Evolutionary conservation across 2,329 filamentous ascomycete species (phyloP), one percentile per base, ranked within the genome.

Genomic region (Venturiaceae sp.): DNA sequence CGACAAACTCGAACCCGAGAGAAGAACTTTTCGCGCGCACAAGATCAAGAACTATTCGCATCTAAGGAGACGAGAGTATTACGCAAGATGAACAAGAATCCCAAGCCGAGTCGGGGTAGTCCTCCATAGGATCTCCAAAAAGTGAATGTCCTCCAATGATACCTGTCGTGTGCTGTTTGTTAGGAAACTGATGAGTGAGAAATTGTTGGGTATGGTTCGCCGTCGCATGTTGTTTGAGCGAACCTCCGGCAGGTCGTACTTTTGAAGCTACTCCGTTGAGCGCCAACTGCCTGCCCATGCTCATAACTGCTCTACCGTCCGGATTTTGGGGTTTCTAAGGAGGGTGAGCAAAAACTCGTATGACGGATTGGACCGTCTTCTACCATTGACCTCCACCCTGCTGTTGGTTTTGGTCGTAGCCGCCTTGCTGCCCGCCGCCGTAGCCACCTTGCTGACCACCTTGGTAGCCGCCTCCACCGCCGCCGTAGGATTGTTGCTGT

Each of bases 391-490:
- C 65, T 1, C 60, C 62, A 44, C 63, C 62, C 55, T 62, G 61
- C n/a, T 59, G 37, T 13, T 57, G 60, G 44, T 46, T 28, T 30
- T 53, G 57, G 57, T 68, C 69, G 33, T 69, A 66, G 37, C 58
- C 64, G 60, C 60, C 69, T 30, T 50, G 44, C 68, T 53, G 58
- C 21, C 55, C 57, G n/a, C 52, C 52, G 36, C 58, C 58, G 7
- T 59, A 53, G 55, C 55, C 55, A 19, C 64, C 61, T 14, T 58
- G 56, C 32, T 67, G 68, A 61, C 71, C 70, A 58, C 67, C 69
- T 64, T 66, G 36, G 28, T 65, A 63, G 30, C 62, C 62, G 28
- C 65, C 64, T 37, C 63, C 62, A 16, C 41, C 44, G 33, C 53
- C 36, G 11, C 33, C 37, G 53, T 68, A 66, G 41, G 21, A 55